These are phyloP conservation scores for Sporothrix curviconia DNA, from an alignment of 2,329 filamentous ascomycete species.

Conservation along the genomic window DNA sequence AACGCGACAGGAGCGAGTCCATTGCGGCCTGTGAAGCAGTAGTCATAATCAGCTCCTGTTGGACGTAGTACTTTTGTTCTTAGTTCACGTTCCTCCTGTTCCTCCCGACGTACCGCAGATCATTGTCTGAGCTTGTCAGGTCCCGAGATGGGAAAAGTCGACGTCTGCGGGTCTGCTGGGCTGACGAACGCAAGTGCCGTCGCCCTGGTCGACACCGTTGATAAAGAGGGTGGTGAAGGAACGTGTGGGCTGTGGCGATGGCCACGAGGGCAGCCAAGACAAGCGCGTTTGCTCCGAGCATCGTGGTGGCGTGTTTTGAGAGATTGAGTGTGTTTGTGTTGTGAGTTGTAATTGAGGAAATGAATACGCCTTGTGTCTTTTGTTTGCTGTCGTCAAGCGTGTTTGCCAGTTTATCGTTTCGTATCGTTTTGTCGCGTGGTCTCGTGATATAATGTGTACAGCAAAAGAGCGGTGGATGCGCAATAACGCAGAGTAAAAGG, in stretches of 20 bases:
- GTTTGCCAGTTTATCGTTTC: background rate
- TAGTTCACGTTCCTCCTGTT: too few relatives aligned
- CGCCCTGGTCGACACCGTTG: constrained; percentile 57
- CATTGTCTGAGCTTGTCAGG: constrained; percentile 55
- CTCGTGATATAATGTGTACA: background rate
- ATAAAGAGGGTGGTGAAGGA: constrained; percentile 59
- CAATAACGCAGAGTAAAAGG: too few relatives aligned
- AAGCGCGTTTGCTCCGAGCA: constrained; percentile 26
- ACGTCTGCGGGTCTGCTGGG: constrained; percentile 43
- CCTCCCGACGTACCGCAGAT: constrained; percentile 57
- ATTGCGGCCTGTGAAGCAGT: constrained; percentile 32
- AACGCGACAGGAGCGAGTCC: constrained; percentile 40
- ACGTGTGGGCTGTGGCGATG: constrained; percentile 48
- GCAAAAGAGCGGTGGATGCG: too few relatives aligned
- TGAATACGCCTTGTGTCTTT: too few relatives aligned
- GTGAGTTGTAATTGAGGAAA: too few relatives aligned
- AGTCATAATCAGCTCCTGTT: background rate
- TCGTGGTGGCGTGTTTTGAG: constrained; percentile 22
- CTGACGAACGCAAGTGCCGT: constrained; percentile 67
- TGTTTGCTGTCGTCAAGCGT: background rate
- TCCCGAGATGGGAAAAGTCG: constrained; percentile 53
- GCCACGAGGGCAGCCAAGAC: constrained; percentile 31
- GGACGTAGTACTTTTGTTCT: constrained; percentile 1
- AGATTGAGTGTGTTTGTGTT: too few relatives aligned
- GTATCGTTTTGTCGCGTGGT: background rate